Evolutionary conservation across 2,329 filamentous ascomycete species (phyloP).

Genomic region (Claviceps sp.): DNA sequence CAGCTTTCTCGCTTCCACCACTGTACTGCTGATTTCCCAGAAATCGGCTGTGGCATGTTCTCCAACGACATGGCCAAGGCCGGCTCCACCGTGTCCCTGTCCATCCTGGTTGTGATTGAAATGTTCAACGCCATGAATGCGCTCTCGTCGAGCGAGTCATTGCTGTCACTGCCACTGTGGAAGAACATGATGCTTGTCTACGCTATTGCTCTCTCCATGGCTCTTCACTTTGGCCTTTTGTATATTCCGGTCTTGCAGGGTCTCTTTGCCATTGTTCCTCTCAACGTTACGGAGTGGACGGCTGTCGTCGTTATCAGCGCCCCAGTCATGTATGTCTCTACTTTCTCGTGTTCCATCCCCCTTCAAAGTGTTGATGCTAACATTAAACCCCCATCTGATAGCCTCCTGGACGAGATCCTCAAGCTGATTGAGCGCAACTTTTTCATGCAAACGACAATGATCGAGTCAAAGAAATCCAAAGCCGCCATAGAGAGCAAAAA

Average conservation of each 20-base stretch:
- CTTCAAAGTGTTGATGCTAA: conserved; percentile 11
- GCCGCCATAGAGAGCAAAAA: conserved; percentile 37
- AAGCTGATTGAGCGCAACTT: conserved; percentile 62
- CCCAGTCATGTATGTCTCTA: conserved; percentile 69
- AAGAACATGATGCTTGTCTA: conserved; percentile 97
- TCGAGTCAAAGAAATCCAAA: conserved; percentile 19
- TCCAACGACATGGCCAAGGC: conserved; percentile 71
- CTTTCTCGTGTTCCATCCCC: neutral
- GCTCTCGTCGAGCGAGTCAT: conserved; percentile 84
- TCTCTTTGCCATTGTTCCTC: conserved; percentile 80
- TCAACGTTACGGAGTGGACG: conserved; percentile 81
- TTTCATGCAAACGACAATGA: conserved; percentile 41
- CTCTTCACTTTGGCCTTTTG: conserved; percentile 82
- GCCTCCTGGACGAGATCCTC: conserved; percentile 69
- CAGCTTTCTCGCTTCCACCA: conserved; percentile 89
- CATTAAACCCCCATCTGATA: conserved; percentile 18
- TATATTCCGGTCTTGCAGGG: conserved; percentile 82
- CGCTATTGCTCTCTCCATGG: conserved; percentile 86
- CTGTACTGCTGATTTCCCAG: conserved; percentile 72
- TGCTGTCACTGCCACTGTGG: conserved; percentile 91
- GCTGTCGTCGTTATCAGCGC: conserved; percentile 79
- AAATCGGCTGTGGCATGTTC: conserved; percentile 91
- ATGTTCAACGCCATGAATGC: conserved; percentile 99
- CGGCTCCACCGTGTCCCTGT: conserved; percentile 85
- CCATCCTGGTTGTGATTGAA: conserved; percentile 89